These are phyloP conservation scores for Aspergillus heteromorphus DNA, from an alignment of 495 filamentous ascomycete genomes.

Conservation along the genomic window DNA sequence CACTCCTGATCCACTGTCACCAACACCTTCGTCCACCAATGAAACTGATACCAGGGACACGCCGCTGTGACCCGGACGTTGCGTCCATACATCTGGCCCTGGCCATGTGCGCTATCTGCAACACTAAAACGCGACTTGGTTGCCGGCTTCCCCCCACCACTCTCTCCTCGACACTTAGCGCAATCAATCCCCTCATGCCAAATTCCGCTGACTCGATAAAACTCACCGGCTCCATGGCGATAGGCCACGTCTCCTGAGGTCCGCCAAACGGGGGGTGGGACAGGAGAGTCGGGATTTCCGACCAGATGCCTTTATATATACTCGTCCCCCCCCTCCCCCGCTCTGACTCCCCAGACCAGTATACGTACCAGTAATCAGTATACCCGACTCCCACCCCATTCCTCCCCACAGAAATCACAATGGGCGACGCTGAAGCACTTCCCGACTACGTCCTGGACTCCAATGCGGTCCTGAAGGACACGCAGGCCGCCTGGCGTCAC, in stretches of 20 bases:
- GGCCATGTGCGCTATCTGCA: background rate
- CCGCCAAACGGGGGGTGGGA: background rate
- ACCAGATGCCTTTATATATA: background rate
- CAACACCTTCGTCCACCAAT: background rate
- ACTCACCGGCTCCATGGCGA: background rate
- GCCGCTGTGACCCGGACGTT: background rate
- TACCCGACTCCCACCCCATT: background rate
- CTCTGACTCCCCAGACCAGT: background rate
- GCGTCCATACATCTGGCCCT: background rate
- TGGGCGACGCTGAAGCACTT: slow-evolving; percentile 17
- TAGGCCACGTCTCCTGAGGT: background rate
- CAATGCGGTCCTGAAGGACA: slow-evolving; percentile 54
- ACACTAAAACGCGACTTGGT: background rate
- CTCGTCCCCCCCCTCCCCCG: background rate
- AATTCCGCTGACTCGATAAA: background rate
- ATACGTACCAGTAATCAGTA: background rate
- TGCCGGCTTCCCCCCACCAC: background rate
- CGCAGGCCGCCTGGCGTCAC: slow-evolving; percentile 51
- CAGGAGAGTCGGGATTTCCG: background rate
- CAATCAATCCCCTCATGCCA: background rate
- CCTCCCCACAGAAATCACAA: background rate
- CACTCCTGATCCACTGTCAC: background rate
- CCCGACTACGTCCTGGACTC: slow-evolving; percentile 58
- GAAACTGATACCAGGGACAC: background rate
- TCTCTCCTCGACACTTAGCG: background rate